Base-by-base conservation (phyloP, 1,284 basidiomycete genomes). In the Microbotryum violaceum region DNA sequence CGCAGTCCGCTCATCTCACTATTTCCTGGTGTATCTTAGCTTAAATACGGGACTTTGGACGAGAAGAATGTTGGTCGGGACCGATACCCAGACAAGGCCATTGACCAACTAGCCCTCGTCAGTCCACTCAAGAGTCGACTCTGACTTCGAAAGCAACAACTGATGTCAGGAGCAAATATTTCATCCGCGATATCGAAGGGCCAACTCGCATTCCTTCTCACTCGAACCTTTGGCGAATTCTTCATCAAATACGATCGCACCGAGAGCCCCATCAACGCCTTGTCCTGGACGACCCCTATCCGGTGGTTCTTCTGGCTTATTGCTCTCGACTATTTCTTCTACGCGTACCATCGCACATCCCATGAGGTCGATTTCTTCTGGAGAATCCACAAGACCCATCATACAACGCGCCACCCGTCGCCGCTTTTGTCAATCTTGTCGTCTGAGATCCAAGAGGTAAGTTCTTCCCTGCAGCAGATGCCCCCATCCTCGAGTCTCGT, bases 381-480 rank as follows among this genome's bases (percentile, higher is more conserved):
- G 57, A 16, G 21, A 7, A 59, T 59, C 31, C 57, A 59, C 23
- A 25, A 31, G 21, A 59, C 47, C 45, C 57, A 59, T n/a, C 57
- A 59, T 44, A 54, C 57, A 7, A 59, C 57, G 21, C 23, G 31
- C 25, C 51, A 53, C 14, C 51, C 51, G 10, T 29, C 51, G 51
- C 27, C 27, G 25, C 16, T 53, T 1, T 23, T 53, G n/a, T 25
- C 51, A 14, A 57, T 57, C 25, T 42, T 57, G 7, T 42, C 56
- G 10, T 42, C 45, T 20, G 56, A 57, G 14, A 51, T 57, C 37
- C 56, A 57, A 31, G 56, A 57, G 37, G 27, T 21, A 20, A 37
- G 37, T 16, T 18, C 37, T 16, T 42, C 12, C 12, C 37, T 42
- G 37, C 37, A 1, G 12, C 37, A 18, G 51, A 59, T n/a, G n/a